Evolutionary conservation across 768 basidiomycete species (phyloP).

Genomic region (Termitomyces sp.): DNA sequence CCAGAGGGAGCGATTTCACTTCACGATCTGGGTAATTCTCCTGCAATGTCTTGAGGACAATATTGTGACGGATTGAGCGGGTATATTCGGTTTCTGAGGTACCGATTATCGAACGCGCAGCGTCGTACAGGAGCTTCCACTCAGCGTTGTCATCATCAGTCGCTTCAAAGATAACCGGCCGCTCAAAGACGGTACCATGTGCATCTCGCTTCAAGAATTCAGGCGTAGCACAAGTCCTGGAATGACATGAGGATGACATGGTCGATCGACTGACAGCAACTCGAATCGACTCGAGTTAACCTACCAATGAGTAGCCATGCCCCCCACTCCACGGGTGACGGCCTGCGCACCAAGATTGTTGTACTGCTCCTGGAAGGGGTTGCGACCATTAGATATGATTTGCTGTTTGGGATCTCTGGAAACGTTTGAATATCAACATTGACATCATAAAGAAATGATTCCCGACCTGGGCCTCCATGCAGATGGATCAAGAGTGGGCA

Average conservation of each 20-base stretch:
- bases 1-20: background rate
- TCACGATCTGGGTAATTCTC: background rate
- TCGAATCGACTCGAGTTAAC: background rate
- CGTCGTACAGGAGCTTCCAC: background rate
- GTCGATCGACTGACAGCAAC: background rate
- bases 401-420: background rate
- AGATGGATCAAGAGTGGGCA: background rate
- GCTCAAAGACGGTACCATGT: background rate
- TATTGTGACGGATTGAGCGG: background rate
- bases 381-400: background rate
- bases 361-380: background rate
- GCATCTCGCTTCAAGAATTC: background rate
- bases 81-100: background rate
- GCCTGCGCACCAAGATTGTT: constrained; percentile 8
- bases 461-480: background rate
- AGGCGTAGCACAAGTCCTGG: background rate
- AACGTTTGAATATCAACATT: background rate
- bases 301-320: constrained; percentile 11
- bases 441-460: background rate
- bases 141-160: background rate
- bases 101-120: background rate
- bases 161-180: background rate
- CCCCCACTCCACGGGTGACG: constrained; percentile 8
- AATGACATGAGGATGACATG: background rate
- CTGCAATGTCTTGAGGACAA: background rate